Evolutionary conservation across 352 stramenopile genomes (phyloP).

Genomic region (Blastocystis sp.): DNA sequence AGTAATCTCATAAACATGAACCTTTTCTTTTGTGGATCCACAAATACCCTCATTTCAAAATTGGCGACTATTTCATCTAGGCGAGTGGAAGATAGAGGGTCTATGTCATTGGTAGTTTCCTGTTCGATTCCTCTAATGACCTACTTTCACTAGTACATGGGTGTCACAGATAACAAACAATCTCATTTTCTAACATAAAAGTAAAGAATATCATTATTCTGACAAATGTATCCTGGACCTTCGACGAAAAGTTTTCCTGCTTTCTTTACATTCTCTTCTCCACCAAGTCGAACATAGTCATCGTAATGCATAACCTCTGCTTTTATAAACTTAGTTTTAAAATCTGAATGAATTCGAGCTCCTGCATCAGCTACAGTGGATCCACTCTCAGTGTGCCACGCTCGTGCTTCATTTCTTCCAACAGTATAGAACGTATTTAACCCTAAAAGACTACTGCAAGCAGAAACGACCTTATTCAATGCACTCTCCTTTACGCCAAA

Average conservation of each 20-base stretch:
- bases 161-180: constrained; percentile 20
- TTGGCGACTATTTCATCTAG: neutral
- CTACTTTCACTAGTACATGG: neutral
- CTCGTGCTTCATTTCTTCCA: constrained; percentile 79
- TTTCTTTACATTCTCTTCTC: constrained; percentile 79
- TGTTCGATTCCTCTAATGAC: neutral
- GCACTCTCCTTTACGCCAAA: constrained; percentile 77
- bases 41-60: neutral
- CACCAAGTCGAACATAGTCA: constrained; percentile 74
- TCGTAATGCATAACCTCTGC: constrained; percentile 80
- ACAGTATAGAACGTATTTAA: constrained; percentile 83
- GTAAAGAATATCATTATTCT: constrained; percentile 82
- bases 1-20: neutral
- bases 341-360: constrained; percentile 82
- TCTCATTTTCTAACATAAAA: constrained; percentile 79
- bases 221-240: constrained; percentile 80
- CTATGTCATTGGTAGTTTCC: neutral
- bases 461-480: constrained; percentile 79
- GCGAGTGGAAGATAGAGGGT: neutral
- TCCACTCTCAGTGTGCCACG: constrained; percentile 79
- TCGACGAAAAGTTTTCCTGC: constrained; percentile 78
- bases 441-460: constrained; percentile 78
- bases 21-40: no score
- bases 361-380: constrained; percentile 77
- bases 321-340: constrained; percentile 81